Evolutionary conservation across 1,139 yeast genomes (phyloP), one percentile per base, ranked within the genome.

Genomic region (Zygoascus sp.): DNA sequence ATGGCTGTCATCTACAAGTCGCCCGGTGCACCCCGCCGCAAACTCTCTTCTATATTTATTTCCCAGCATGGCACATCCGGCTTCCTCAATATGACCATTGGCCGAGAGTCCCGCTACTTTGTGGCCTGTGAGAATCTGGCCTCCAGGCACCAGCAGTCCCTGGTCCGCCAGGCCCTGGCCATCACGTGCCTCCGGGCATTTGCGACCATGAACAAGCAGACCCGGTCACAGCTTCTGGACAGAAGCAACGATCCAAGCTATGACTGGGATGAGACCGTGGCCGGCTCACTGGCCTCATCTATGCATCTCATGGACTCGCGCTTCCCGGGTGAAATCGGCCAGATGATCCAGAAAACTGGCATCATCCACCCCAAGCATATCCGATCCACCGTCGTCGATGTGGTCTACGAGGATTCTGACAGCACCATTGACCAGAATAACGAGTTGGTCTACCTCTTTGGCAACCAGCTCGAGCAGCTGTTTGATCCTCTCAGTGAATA

Each of bases 401-500:
- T 88, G 3, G 73, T 90, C 0, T 90, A 90, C 63, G 79, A 78
- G 49, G 77, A 78, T 53, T 62, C 71, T 2, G 71, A 71, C 40
- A 59, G 58, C 5, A 66, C 73, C 1, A 74, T 81, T n/a, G 86
- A 82, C 42, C 69, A 74, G 25, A 89, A 88, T 62, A 88, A 90
- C 58, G 78, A 73, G 50, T 64, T 90, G 25, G 96, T 89, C 0
- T 81, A 75, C 51, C 62, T 83, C 37, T 66, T 90, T 21, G 97
- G 97, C 0, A 82, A 81, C 42, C 97, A 90, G 63, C 69, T 88
- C 43, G 96, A 89, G 54, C 94, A 85, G 56, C 66, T 90, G 35
- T 90, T 90, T 65, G 95, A 90, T 59, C 96, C 97, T 0, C 67
- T 89, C 45, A 75, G 87, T 7, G 97, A 90, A 63, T 90, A 90